Evolutionary conservation across 2,329 filamentous ascomycete species (phyloP).

Genomic region (Sclerotiophoma versabilis): DNA sequence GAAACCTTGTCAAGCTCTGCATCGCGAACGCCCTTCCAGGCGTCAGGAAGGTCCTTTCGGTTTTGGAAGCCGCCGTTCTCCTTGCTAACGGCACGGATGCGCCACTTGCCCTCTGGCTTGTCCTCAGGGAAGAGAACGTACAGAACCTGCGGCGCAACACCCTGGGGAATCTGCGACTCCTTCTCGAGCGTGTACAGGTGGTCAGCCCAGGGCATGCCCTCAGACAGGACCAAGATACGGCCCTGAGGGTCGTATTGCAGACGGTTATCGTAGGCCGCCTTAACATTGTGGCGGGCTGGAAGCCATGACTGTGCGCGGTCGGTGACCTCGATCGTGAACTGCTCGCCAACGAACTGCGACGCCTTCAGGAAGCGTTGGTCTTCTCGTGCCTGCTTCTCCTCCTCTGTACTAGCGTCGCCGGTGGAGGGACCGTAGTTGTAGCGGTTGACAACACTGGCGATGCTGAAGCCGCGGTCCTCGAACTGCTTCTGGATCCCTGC

Average conservation of each 20-base stretch:
- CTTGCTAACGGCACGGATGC: conserved; percentile 89
- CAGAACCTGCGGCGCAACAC: conserved; percentile 66
- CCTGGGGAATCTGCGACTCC: conserved; percentile 51
- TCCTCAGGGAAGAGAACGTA: conserved; percentile 94
- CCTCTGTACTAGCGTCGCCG: conserved; percentile 41
- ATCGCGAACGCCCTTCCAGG: conserved; percentile 91
- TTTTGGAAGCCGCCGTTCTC: conserved; percentile 88
- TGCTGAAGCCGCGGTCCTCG: conserved; percentile 79
- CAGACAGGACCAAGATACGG: conserved; percentile 78
- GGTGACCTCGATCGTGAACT: conserved; percentile 82
- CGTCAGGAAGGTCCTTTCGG: conserved; percentile 86
- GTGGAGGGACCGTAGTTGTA: conserved; percentile 72
- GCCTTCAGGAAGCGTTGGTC: conserved; percentile 81
- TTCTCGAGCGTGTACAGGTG: conserved; percentile 90
- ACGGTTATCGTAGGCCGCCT: conserved; percentile 75
- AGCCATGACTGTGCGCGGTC: conserved; percentile 82
- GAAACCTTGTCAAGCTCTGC: conserved; percentile 78
- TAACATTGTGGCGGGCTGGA: conserved; percentile 81
- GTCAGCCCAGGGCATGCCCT: conserved; percentile 93
- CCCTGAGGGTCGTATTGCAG: conserved; percentile 73
- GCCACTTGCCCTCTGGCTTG: conserved; percentile 81
- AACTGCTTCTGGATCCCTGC: conserved; percentile 84
- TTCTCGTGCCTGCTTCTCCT: conserved; percentile 71
- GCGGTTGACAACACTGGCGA: conserved; percentile 87
- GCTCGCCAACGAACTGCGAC: conserved; percentile 83